A percentile compares a stretch with the other conserved stretches of the same genome.
These are phyloP conservation scores for Blastobotrys elegans DNA, from an alignment of 1,139 yeast species.

Conservation along the genomic window DNA sequence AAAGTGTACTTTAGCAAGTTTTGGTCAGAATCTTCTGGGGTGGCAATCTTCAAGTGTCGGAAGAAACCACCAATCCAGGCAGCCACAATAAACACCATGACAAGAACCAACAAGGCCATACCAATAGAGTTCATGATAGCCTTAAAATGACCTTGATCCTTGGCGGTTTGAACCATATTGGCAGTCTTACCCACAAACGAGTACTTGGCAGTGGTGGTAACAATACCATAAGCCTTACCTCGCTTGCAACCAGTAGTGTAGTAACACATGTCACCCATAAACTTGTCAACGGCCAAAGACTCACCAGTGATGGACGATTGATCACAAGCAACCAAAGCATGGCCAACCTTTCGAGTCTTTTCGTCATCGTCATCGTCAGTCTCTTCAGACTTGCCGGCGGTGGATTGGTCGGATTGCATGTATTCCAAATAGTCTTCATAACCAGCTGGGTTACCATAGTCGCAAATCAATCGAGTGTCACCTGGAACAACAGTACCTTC, in stretches of 20 bases:
- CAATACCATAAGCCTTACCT: conserved; percentile 72
- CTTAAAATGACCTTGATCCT: conserved; percentile 72
- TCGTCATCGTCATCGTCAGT: conserved; percentile 64
- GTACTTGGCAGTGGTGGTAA: conserved; percentile 66
- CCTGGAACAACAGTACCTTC: conserved; percentile 95
- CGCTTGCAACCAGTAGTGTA: conserved; percentile 77
- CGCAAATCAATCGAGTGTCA: conserved; percentile 78
- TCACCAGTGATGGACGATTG: conserved; percentile 82
- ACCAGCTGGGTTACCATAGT: conserved; percentile 38
- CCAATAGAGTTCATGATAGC: conserved; percentile 81
- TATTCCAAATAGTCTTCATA: conserved; percentile 36
- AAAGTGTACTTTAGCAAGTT: conserved; percentile 66
- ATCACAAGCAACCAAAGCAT: conserved; percentile 60
- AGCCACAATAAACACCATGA: conserved; percentile 61
- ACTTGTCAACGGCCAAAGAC: conserved; percentile 74
- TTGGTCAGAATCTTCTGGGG: conserved; percentile 37
- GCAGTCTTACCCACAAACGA: conserved; percentile 78
- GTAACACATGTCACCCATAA: conserved; percentile 62
- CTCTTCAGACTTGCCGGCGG: conserved; percentile 78
- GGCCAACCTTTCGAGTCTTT: conserved; percentile 33
- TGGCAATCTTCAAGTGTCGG: conserved; percentile 65
- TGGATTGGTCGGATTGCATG: conserved; percentile 51
- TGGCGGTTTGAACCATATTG: conserved; percentile 72
- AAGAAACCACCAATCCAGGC: conserved; percentile 79
- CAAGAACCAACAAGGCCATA: conserved; percentile 67